A percentile compares a stretch with the other conserved stretches of the same genome.
Conservation (phyloP, 1,284 basidiomycete genomes). For the Tremellales sp. region DNA sequence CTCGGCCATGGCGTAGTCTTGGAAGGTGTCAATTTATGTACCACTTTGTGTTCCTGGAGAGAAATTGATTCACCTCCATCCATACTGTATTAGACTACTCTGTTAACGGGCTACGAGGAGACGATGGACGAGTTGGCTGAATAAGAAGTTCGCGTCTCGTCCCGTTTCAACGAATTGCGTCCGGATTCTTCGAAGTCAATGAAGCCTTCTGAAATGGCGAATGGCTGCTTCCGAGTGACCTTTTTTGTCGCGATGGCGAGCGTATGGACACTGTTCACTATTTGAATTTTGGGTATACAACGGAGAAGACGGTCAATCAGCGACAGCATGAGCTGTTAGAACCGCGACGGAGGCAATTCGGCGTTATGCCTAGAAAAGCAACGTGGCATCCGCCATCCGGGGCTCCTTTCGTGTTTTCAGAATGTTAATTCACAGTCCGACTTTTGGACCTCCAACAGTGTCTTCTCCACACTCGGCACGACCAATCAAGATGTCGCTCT, state of each 20-base stretch:
- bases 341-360: too few species aligned
- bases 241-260: too few species aligned
- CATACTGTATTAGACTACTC: conserved; percentile 22
- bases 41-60: conserved; percentile 16
- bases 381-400: too few species aligned
- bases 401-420: too few species aligned
- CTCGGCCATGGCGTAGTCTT: conserved; percentile 13
- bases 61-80: conserved; percentile 43
- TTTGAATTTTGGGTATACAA: too few species aligned
- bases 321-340: too few species aligned
- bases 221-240: too few species aligned
- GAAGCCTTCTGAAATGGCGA: conserved; percentile 4
- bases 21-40: conserved; percentile 20
- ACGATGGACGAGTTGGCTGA: background rate
- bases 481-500: conserved; percentile 35
- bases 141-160: background rate
- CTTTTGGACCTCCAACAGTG: background rate
- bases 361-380: too few species aligned
- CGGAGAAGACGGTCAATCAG: too few species aligned
- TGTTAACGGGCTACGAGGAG: background rate
- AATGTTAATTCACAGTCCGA: too few species aligned
- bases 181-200: conserved; percentile 2
- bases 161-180: background rate
- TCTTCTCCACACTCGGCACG: background rate
- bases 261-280: too few species aligned